A percentile compares a stretch with the other conserved stretches of the same genome.
Evolutionary conservation across 148 eudicot genomes (phyloP).

Genomic region (Rhododendron ovatum): DNA sequence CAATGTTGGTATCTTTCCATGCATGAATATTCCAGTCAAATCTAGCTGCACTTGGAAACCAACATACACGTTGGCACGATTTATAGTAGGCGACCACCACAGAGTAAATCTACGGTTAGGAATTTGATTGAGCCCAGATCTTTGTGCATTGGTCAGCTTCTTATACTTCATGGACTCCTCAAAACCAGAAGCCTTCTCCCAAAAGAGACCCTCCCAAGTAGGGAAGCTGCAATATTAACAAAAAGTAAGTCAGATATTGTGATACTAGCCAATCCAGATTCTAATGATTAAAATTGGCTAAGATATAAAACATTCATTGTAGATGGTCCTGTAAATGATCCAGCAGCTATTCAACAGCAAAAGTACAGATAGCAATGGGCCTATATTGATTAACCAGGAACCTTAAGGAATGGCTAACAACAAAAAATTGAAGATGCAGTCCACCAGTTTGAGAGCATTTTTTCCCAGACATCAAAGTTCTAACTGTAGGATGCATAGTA

Average conservation of each 20-base stretch:
- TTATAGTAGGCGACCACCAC: constrained; percentile 99
- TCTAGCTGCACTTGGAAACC: constrained; percentile 99
- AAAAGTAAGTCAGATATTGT: neutral
- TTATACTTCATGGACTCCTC: constrained; percentile 99
- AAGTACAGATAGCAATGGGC: neutral
- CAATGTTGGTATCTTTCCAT: constrained; percentile 93
- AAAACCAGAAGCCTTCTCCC: constrained; percentile 99
- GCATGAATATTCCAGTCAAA: constrained; percentile 98
- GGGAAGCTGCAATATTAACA: constrained; percentile 64
- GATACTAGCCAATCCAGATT: neutral
- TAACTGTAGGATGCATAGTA: neutral
- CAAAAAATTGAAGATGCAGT: neutral
- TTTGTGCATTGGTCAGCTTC: constrained; percentile 93
- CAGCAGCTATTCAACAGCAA: neutral
- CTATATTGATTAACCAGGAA: neutral
- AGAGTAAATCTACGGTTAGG: constrained; percentile 97
- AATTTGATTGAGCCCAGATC: constrained; percentile 98
- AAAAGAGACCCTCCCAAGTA: constrained; percentile 99
- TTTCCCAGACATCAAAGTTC: neutral
- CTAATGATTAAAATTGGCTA: neutral
- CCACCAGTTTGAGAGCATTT: neutral
- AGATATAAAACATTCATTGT: neutral
- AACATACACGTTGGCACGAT: constrained; percentile 97
- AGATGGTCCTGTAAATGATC: neutral
- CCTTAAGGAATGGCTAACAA: neutral